Evolutionary conservation across 495 filamentous ascomycete genomes (phyloP), one percentile per base, ranked within the genome.

Genomic region (Hyaloscypha variabilis): DNA sequence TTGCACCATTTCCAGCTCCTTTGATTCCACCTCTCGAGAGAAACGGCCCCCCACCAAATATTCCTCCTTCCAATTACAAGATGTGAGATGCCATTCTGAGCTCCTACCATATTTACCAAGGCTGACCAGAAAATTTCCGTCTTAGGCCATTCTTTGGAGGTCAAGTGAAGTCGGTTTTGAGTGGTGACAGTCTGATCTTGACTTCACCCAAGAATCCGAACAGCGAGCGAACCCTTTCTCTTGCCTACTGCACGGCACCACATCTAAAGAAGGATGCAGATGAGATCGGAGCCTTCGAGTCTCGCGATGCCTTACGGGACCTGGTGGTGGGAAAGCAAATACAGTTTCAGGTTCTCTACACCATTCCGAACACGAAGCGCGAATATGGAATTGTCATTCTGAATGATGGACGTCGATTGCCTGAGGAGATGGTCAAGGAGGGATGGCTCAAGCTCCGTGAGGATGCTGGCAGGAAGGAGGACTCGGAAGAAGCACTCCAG

Each of bases 391-490:
- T 83, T 64, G 85, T 94, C 59, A 82, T 78, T 25, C 81, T 97
- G 34, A 85, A 88, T 58, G 88, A 87, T 62, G 90, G 91, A 14
- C 88, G 88, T 39, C 78, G 84, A 54, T 76, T 98, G 46, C 92
- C 94, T 23, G 94, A 97, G 29, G 85, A 89, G 42, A 80, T 87
- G 58, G 88, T 97, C 51, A 84, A 90, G 63, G 90, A 94, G 68
- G 96, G 96, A 58, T 96, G 92, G 91, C 81, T 90, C 62, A 96
- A 93, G 73, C 80, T 99, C 42, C 85, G 96, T 57, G 94, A 99
- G 63, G 95, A 98, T 78, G 91, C 93, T 26, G 92, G 92, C 64
- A 84, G 89, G 49, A 92, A 91, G 67, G 93, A 96, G 57, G 91
- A 97, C 29, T 85, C 89, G 0, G 90, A 94, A 53, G 90, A 93